Percentiles rank a stretch among this genome's conserved stretches.
Conservation (phyloP, 495 filamentous ascomycete genomes). For the Beverwykella pulmonaria region DNA sequence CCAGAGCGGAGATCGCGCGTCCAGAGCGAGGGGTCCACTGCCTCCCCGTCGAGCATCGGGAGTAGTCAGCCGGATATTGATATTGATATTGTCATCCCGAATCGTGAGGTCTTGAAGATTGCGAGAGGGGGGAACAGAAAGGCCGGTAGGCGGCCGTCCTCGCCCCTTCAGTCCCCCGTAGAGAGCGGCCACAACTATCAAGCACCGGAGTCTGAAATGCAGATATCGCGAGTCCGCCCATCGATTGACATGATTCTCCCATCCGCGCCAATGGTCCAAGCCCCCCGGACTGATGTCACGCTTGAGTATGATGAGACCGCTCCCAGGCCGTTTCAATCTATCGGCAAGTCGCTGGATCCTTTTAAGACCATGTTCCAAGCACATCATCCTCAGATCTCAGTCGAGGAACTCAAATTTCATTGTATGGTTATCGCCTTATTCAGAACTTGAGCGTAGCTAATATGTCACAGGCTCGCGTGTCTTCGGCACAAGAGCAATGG, state of each 20-base stretch:
- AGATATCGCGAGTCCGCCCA: not conserved
- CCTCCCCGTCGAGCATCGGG: conserved; percentile 7
- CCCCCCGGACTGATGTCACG: conserved; percentile 11
- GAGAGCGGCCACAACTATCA: not conserved
- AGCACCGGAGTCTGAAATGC: not conserved
- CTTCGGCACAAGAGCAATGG: conserved; percentile 41
- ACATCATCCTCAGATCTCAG: conserved; percentile 26
- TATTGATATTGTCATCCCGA: not conserved
- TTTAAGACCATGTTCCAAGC: conserved; percentile 32
- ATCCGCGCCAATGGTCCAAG: conserved; percentile 16
- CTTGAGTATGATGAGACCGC: conserved; percentile 9
- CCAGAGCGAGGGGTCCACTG: conserved; percentile 20
- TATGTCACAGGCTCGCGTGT: conserved; percentile 23
- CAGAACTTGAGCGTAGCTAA: not conserved
- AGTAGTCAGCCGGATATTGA: conserved; percentile 11
- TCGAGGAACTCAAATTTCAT: conserved; percentile 37
- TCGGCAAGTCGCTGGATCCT: conserved; percentile 35
- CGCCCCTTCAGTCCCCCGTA: not conserved
- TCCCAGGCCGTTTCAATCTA: conserved; percentile 19
- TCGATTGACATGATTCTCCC: conserved; percentile 15
- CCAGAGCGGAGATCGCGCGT: not conserved
- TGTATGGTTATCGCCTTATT: conserved; percentile 15
- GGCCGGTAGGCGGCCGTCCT: not conserved
- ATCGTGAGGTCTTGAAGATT: not conserved
- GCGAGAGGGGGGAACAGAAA: not conserved